These are phyloP conservation scores for Kluyveromyces nonfermentans DNA, from an alignment of 805 yeast species.

Conservation along the genomic window DNA sequence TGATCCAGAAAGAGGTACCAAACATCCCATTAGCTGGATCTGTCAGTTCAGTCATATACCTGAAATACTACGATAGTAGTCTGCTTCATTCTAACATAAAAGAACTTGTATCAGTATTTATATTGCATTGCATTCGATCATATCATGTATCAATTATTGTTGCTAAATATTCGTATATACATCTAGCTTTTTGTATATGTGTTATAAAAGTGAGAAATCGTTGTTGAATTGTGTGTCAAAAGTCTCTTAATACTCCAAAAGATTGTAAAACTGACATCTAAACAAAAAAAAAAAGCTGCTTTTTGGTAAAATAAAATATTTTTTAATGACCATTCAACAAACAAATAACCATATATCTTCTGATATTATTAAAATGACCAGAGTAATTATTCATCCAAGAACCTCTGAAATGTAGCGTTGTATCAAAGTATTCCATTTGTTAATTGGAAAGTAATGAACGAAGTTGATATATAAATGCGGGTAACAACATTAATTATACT, in stretches of 20 bases:
- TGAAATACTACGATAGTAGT: constrained; percentile 7
- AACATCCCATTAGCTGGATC: constrained; percentile 39
- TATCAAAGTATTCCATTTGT: too few relatives aligned
- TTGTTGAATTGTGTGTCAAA: too few relatives aligned
- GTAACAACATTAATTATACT: background rate
- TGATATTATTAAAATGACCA: too few relatives aligned
- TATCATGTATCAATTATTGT: background rate
- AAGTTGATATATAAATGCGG: background rate
- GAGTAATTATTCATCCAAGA: too few relatives aligned
- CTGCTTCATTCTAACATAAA: background rate
- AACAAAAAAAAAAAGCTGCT: too few relatives aligned
- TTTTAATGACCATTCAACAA: too few relatives aligned
- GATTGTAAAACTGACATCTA: too few relatives aligned
- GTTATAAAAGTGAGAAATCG: background rate
- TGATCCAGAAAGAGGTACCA: constrained; percentile 33
- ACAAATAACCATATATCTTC: too few relatives aligned
- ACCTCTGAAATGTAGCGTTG: too few relatives aligned
- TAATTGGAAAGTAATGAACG: background rate
- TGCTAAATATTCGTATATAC: background rate
- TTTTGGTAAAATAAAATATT: too few relatives aligned
- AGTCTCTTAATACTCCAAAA: too few relatives aligned
- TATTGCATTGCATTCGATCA: background rate
- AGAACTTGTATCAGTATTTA: background rate
- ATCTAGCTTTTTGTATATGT: background rate
- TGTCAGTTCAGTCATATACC: constrained; percentile 33